phyloP scores from a whole-genome alignment of 352 stramenopile species.

The Blastocystis sp. region DNA sequence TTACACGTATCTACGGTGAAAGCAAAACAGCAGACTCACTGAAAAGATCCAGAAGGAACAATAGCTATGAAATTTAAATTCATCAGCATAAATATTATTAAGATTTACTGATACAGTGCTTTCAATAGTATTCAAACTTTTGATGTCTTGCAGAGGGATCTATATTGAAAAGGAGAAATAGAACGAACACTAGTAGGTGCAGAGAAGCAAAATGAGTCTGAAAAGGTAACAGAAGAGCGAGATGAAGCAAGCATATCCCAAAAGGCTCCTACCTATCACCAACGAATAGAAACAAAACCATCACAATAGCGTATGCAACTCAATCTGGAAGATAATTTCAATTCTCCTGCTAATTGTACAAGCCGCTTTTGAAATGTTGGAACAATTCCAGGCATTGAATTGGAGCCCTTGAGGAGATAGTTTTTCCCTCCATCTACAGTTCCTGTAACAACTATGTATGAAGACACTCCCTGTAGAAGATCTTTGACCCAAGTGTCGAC shows the following conservation, averaged over 20 bases:
- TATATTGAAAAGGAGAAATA: neutral
- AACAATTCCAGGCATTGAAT: slow-evolving; percentile 37
- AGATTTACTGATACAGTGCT: neutral
- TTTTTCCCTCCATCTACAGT: neutral
- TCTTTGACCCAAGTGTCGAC: neutral
- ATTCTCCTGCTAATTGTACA: neutral
- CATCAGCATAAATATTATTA: slow-evolving; percentile 3
- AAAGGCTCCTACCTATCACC: neutral
- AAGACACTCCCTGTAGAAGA: neutral
- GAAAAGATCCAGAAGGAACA: neutral
- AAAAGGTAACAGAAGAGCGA: neutral
- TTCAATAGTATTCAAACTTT: neutral
- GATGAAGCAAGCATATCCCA: slow-evolving; percentile 8
- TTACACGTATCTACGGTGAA: neutral
- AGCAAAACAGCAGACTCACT: neutral
- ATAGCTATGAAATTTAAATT: neutral
- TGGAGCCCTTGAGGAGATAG: neutral
- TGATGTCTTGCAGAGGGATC: neutral
- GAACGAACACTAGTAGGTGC: neutral
- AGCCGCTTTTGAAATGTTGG: slow-evolving; percentile 40
- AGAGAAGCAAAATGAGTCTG: neutral
- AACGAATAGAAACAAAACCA: neutral
- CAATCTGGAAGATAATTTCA: neutral
- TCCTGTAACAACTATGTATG: neutral
- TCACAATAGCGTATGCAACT: neutral